These are phyloP conservation scores for Plantago major DNA, from an alignment of 257 asterid species.

Conservation along the genomic window DNA sequence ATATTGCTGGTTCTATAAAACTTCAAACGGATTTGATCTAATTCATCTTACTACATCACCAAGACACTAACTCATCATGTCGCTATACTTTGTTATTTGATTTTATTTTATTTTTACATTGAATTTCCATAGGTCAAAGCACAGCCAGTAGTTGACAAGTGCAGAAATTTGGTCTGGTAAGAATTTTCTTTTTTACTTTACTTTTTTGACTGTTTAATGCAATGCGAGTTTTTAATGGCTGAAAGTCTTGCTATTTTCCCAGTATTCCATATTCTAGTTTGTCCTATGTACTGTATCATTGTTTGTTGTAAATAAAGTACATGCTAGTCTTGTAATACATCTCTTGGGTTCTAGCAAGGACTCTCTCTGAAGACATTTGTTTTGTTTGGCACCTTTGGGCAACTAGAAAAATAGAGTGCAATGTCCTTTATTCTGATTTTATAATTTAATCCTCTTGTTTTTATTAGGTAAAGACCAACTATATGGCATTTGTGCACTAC, in stretches of 20 bases:
- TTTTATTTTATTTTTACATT: conserved; percentile 19
- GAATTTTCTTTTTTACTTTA: conserved; percentile 18
- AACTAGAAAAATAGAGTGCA: too few relatives aligned
- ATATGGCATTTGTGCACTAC: too few relatives aligned
- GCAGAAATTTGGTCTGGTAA: conserved; percentile 88
- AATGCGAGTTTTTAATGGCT: too few relatives aligned
- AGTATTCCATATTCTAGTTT: neutral
- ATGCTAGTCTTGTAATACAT: too few relatives aligned
- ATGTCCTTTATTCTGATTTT: neutral
- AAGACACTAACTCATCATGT: too few relatives aligned
- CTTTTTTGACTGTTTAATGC: too few relatives aligned
- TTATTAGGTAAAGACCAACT: neutral
- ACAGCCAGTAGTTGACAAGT: conserved; percentile 81
- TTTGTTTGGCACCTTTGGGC: neutral
- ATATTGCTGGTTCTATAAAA: conserved; percentile 9
- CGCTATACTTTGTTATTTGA: neutral
- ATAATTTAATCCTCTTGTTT: neutral
- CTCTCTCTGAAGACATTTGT: neutral
- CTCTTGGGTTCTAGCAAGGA: too few relatives aligned
- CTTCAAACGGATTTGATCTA: conserved; percentile 3
- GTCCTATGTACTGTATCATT: neutral
- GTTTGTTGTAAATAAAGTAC: too few relatives aligned
- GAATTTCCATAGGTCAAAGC: conserved; percentile 66
- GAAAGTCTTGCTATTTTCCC: too few relatives aligned
- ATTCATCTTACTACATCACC: conserved; percentile 7